Evolutionary conservation across 192 early-diverging fungal species (phyloP).

Genomic region (Dimargaris xerosporica): DNA sequence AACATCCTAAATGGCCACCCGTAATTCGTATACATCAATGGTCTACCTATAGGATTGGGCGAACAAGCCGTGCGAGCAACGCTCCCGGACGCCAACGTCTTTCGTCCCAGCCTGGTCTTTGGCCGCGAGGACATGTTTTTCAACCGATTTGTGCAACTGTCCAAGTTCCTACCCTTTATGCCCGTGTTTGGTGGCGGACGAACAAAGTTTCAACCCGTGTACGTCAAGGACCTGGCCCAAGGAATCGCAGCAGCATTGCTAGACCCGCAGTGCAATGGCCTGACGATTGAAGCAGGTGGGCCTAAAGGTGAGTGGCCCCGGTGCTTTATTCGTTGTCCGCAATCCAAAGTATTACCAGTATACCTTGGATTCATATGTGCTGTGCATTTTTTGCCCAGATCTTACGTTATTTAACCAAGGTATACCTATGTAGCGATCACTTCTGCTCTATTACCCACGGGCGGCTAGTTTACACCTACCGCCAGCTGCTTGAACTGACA

Average conservation of each 20-base stretch:
- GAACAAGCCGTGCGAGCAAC: slow-evolving; percentile 16
- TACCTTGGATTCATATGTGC: background rate
- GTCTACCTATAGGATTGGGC: slow-evolving; percentile 14
- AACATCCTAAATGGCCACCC: background rate
- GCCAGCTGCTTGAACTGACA: slow-evolving; percentile 17
- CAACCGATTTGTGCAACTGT: slow-evolving; percentile 19
- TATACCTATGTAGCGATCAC: background rate
- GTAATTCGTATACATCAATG: background rate
- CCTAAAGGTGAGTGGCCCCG: slow-evolving; percentile 12
- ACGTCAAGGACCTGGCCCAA: slow-evolving; percentile 18
- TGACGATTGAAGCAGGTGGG: slow-evolving; percentile 17
- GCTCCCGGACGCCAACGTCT: slow-evolving; percentile 14
- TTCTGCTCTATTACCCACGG: background rate
- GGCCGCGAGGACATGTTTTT: slow-evolving; percentile 23
- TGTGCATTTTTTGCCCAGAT: background rate
- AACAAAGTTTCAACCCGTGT: slow-evolving; percentile 21
- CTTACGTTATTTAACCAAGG: background rate
- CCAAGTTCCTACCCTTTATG: slow-evolving; percentile 17
- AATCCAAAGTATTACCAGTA: background rate
- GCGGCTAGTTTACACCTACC: slow-evolving; percentile 18
- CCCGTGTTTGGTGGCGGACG: slow-evolving; percentile 19
- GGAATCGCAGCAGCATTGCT: slow-evolving; percentile 3
- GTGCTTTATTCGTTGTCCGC: background rate
- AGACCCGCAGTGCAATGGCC: slow-evolving; percentile 9
- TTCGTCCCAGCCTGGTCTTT: slow-evolving; percentile 23